Percentiles rank a stretch among this genome's conserved stretches.
Conservation (phyloP, 2,329 filamentous ascomycete genomes). For the Phialocephala sp. region DNA sequence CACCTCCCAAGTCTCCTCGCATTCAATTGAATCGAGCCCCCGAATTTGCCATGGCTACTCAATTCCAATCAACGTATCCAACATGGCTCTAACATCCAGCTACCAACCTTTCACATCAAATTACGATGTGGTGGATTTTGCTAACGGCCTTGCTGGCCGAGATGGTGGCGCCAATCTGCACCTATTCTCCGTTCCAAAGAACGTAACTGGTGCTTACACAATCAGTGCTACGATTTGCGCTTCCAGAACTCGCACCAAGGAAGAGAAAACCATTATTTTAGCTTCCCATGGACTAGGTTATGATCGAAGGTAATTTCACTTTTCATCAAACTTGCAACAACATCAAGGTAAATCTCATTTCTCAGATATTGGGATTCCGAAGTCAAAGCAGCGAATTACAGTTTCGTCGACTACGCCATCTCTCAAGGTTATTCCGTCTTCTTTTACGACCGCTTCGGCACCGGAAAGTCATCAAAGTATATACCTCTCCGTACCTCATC, state of each 20-base stretch:
- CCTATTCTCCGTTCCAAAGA: background rate
- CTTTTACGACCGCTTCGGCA: conserved; percentile 45
- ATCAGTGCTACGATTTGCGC: conserved; percentile 24
- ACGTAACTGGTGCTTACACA: conserved; percentile 10
- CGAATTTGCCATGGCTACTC: conserved; percentile 13
- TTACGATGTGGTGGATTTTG: conserved; percentile 17
- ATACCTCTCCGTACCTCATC: background rate
- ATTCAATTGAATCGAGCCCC: no score
- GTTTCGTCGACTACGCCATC: conserved; percentile 44
- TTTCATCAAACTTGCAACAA: background rate
- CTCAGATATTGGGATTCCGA: conserved; percentile 44
- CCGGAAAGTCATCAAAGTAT: conserved; percentile 41
- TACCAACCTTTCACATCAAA: conserved; percentile 12
- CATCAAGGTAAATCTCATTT: background rate
- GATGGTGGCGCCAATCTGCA: conserved; percentile 14
- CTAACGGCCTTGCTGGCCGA: conserved; percentile 9
- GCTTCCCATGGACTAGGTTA: conserved; percentile 42
- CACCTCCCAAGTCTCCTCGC: background rate
- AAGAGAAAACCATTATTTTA: conserved; percentile 38
- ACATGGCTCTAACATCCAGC: conserved; percentile 1
- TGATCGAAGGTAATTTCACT: conserved; percentile 37
- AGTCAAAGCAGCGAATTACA: conserved; percentile 41
- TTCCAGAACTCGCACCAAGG: conserved; percentile 16
- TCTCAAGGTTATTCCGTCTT: conserved; percentile 44
- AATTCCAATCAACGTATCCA: conserved; percentile 7